phyloP scores from a whole-genome alignment of 2,329 filamentous ascomycete species.

The Sarocladium kiliense region DNA sequence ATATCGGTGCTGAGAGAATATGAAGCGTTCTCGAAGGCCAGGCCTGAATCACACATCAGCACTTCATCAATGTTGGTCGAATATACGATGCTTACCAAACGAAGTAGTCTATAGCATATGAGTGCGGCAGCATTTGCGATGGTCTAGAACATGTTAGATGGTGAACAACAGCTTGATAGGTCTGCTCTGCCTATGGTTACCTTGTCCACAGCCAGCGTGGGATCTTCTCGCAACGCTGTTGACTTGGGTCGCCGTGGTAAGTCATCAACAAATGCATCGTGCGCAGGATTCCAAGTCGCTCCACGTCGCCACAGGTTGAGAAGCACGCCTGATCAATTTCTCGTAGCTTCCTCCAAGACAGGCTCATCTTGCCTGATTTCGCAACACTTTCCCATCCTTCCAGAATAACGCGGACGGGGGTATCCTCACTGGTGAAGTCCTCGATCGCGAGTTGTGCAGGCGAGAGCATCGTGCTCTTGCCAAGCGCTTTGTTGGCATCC shows the following conservation, averaged over 20 bases:
- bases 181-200: slow-evolving; percentile 11
- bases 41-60: slow-evolving; percentile 16
- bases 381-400: slow-evolving; percentile 24
- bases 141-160: slow-evolving; percentile 15
- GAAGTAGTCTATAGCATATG: slow-evolving; percentile 25
- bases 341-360: slow-evolving; percentile 21
- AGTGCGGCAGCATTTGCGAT: slow-evolving; percentile 21
- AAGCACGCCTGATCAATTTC: slow-evolving; percentile 20
- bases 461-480: slow-evolving; percentile 12
- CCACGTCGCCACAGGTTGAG: slow-evolving; percentile 12
- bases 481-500: slow-evolving; percentile 17
- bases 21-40: slow-evolving; percentile 22
- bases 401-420: slow-evolving; percentile 18
- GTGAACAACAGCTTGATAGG: not conserved
- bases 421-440: slow-evolving; percentile 19
- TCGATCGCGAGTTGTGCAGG: slow-evolving; percentile 13
- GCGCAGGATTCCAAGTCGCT: slow-evolving; percentile 20
- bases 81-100: slow-evolving; percentile 19
- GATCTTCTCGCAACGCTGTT: slow-evolving; percentile 15
- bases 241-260: slow-evolving; percentile 21
- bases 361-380: slow-evolving; percentile 19
- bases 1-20: slow-evolving; percentile 24
- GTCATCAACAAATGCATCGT: slow-evolving; percentile 20
- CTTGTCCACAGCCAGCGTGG: slow-evolving; percentile 22
- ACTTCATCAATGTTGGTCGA: not conserved